Percentiles rank a stretch among this genome's conserved stretches.
These are phyloP conservation scores for Colletotrichum zoysiae DNA, from an alignment of 2,329 filamentous ascomycete species.

Conservation along the genomic window DNA sequence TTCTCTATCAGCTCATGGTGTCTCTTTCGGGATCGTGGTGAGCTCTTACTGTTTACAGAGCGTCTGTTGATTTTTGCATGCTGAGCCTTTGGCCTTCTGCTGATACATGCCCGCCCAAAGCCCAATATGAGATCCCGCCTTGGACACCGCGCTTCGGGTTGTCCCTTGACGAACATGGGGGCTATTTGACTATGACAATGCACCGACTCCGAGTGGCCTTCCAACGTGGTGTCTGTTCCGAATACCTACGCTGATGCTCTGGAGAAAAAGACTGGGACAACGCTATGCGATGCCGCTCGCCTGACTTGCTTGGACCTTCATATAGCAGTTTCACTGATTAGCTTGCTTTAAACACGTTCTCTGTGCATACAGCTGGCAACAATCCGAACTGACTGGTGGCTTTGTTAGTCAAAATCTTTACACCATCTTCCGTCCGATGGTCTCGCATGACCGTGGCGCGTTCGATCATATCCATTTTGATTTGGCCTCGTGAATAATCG, in stretches of 20 bases:
- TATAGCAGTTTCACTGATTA: too few species aligned
- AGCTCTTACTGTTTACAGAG: not conserved
- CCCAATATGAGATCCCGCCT: not conserved
- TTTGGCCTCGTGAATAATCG: not conserved
- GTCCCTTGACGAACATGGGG: not conserved
- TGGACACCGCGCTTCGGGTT: not conserved
- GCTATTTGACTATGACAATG: too few species aligned
- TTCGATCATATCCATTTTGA: too few species aligned
- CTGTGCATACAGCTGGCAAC: too few species aligned
- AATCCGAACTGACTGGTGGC: too few species aligned
- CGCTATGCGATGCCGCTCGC: not conserved
- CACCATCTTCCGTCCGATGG: not conserved
- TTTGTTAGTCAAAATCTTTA: not conserved
- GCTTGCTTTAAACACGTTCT: not conserved
- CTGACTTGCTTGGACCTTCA: too few species aligned
- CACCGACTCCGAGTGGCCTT: not conserved
- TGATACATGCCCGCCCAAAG: not conserved
- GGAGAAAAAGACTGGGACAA: too few species aligned
- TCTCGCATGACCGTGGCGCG: not conserved
- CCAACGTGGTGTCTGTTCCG: not conserved
- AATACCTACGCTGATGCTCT: not conserved
- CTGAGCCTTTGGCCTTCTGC: not conserved
- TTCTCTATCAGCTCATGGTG: not conserved
- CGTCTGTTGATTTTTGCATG: not conserved
- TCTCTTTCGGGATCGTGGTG: not conserved